These are phyloP conservation scores for Melaleuca quinquenervia DNA, from an alignment of 345 rosid species.

Conservation along the genomic window DNA sequence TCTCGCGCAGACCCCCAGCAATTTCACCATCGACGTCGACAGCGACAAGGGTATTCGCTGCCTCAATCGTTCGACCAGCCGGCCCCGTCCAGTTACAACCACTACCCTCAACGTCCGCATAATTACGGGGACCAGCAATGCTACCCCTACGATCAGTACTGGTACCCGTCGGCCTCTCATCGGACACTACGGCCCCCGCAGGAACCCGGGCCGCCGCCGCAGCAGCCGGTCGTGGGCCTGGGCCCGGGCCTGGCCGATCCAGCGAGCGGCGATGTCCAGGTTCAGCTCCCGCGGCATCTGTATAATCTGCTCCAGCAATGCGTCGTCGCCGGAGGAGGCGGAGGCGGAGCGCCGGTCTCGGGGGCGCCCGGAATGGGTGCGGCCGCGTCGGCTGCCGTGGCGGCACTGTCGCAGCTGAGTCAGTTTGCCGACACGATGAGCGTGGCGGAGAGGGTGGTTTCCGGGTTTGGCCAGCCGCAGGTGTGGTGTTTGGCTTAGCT, in stretches of 20 bases:
- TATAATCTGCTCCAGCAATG: neutral
- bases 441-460: slow-evolving; percentile 14
- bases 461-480: slow-evolving; percentile 1
- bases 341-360: neutral
- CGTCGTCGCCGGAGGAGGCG: neutral
- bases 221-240: neutral
- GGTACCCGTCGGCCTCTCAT: neutral
- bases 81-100: neutral
- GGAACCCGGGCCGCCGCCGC: neutral
- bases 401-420: slow-evolving; percentile 15
- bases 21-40: neutral
- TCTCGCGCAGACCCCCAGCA: neutral
- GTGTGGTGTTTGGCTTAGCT: neutral
- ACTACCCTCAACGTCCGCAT: neutral
- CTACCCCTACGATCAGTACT: neutral
- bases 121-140: neutral
- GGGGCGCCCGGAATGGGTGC: slow-evolving; percentile 3
- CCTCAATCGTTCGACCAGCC: neutral
- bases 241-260: neutral
- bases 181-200: neutral
- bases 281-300: neutral
- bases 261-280: neutral
- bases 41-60: neutral
- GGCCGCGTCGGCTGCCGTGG: slow-evolving; percentile 14
- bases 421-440: slow-evolving; percentile 12